Evolutionary conservation across 768 basidiomycete species (phyloP).

Genomic region (Trametes punicea): DNA sequence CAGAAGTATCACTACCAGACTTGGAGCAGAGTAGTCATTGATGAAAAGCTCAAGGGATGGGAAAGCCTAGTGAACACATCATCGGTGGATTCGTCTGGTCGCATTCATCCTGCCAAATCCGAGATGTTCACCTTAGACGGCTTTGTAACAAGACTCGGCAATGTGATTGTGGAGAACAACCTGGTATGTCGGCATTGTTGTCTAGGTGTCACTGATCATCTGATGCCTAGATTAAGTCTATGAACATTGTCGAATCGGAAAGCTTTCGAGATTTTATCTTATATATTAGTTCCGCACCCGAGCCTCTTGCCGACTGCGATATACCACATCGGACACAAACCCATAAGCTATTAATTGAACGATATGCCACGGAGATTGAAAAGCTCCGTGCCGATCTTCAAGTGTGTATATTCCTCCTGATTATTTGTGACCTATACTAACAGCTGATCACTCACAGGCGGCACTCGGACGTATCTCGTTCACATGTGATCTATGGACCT

Average conservation of each 20-base stretch:
- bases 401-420: background rate
- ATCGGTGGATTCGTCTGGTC: no score
- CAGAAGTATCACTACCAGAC: constrained; percentile 17
- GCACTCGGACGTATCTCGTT: constrained; percentile 6
- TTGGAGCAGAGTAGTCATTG: constrained; percentile 7
- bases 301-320: constrained; percentile 28
- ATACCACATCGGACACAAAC: constrained; percentile 37
- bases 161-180: constrained; percentile 31
- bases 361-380: constrained; percentile 24
- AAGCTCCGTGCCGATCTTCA: constrained; percentile 11
- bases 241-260: constrained; percentile 36
- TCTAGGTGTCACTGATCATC: background rate
- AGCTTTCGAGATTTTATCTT: constrained; percentile 34
- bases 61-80: constrained; percentile 2
- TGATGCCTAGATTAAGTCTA: constrained; percentile 28
- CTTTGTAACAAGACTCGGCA: constrained; percentile 21
- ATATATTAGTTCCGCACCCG: constrained; percentile 23
- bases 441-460: background rate
- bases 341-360: constrained; percentile 27
- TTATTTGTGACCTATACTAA: constrained; percentile 6
- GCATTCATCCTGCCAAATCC: background rate
- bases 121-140: constrained; percentile 25
- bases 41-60: constrained; percentile 22
- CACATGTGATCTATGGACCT: constrained; percentile 10
- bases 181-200: constrained; percentile 27